Evolutionary conservation across 2,329 filamentous ascomycete genomes (phyloP).

Genomic region (Daldinia sp.): DNA sequence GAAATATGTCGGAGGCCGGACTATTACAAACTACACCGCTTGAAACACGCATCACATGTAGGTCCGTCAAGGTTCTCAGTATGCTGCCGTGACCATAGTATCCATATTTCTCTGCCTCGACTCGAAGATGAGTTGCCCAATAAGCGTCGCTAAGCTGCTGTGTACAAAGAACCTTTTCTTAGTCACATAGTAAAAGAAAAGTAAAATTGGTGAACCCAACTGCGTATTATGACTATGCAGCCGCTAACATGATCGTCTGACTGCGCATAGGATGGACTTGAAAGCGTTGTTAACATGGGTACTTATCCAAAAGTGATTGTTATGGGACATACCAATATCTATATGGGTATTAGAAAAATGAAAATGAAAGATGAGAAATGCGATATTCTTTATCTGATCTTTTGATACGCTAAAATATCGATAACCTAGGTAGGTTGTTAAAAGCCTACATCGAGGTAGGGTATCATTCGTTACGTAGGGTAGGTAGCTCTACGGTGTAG

Average conservation of each 20-base stretch:
- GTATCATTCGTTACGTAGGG: slow-evolving; percentile 15
- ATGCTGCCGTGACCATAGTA: slow-evolving; percentile 18
- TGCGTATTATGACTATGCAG: background rate
- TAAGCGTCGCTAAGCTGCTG: slow-evolving; percentile 3
- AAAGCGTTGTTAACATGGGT: background rate
- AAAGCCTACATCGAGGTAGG: background rate
- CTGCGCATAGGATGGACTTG: background rate
- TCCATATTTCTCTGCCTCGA: slow-evolving; percentile 16
- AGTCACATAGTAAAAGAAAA: slow-evolving; percentile 18
- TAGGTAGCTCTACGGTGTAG: slow-evolving; percentile 20
- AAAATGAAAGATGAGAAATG: background rate
- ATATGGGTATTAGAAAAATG: background rate
- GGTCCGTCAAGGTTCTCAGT: slow-evolving; percentile 36
- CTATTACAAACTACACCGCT: slow-evolving; percentile 29
- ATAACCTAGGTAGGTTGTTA: background rate
- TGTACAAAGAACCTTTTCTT: background rate
- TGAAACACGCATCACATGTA: slow-evolving; percentile 21
- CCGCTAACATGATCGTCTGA: slow-evolving; percentile 5
- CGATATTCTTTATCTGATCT: slow-evolving; percentile 7
- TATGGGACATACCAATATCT: background rate
- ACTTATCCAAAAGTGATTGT: background rate
- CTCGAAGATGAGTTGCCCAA: slow-evolving; percentile 10
- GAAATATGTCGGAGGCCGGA: background rate
- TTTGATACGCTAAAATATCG: slow-evolving; percentile 13
- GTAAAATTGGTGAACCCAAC: slow-evolving; percentile 5